Conservation (phyloP, 305 asterid genomes). For the Fraxinus ornus region DNA sequence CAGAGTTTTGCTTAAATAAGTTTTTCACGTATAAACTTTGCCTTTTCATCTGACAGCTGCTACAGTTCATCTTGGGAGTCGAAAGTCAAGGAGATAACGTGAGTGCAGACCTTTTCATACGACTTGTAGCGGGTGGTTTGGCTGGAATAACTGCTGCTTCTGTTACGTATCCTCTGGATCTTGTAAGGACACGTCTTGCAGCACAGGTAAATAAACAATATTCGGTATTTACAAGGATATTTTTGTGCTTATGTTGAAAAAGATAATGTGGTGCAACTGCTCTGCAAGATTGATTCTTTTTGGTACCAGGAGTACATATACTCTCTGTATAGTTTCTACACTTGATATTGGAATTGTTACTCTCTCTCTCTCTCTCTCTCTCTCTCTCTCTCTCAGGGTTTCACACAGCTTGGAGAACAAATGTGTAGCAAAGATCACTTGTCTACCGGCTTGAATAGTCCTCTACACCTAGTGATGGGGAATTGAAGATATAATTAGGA, state of each 20-base stretch:
- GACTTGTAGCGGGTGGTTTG: conserved; percentile 82
- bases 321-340: background rate
- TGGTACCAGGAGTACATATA: background rate
- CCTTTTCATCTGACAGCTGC: conserved; percentile 41
- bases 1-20: background rate
- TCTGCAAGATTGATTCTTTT: background rate
- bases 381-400: background rate
- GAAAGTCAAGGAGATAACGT: conserved; percentile 62
- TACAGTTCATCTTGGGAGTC: conserved; percentile 48
- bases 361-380: background rate
- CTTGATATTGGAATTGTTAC: background rate
- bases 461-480: background rate
- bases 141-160: conserved; percentile 92
- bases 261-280: background rate
- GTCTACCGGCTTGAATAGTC: background rate
- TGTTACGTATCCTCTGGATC: conserved; percentile 81
- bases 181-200: conserved; percentile 88
- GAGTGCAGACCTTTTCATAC: conserved; percentile 60
- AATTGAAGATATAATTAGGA: too few relatives aligned
- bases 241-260: background rate
- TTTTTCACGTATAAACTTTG: too few relatives aligned
- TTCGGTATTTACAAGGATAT: background rate
- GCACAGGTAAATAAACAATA: conserved; percentile 54
- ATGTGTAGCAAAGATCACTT: background rate
- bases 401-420: conserved; percentile 1